phyloP scores from a whole-genome alignment of 495 filamentous ascomycete species.

The Staphylotrichum tortipilum region DNA sequence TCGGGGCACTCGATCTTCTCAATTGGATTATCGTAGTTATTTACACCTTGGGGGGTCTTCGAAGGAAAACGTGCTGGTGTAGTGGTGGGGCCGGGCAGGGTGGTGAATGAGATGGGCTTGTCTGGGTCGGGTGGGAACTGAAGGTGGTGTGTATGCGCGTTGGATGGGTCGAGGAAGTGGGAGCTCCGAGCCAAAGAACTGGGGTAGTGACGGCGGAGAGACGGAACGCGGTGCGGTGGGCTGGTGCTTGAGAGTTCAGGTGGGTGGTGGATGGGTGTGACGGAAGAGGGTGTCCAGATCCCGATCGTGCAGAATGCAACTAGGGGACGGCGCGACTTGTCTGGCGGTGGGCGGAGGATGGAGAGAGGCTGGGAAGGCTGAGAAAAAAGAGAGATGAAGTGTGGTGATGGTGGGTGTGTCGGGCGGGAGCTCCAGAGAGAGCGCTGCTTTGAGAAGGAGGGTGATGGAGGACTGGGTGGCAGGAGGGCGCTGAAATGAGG shows the following conservation, averaged over 20 bases:
- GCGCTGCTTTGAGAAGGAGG: background rate
- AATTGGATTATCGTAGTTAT: conserved; percentile 47
- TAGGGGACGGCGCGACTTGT: conserved; percentile 8
- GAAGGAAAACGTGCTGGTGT: conserved; percentile 90
- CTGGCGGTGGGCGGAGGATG: conserved; percentile 5
- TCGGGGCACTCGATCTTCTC: conserved; percentile 43
- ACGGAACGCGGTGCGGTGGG: conserved; percentile 16
- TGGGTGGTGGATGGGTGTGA: conserved; percentile 14
- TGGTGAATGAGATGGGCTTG: conserved; percentile 13
- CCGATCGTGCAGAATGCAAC: conserved; percentile 10
- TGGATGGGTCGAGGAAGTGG: conserved; percentile 20
- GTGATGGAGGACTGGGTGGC: conserved; percentile 9
- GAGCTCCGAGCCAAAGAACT: conserved; percentile 9
- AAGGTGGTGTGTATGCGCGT: conserved; percentile 8
- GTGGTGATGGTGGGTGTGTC: conserved; percentile 11
- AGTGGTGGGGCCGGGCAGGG: conserved; percentile 30
- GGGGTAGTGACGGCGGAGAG: conserved; percentile 9
- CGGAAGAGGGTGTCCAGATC: conserved; percentile 14
- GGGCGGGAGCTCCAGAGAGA: conserved; percentile 6
- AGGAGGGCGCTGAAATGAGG: conserved; percentile 16
- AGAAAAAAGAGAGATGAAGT: background rate
- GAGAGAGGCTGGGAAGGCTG: conserved; percentile 2
- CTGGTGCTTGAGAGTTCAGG: conserved; percentile 10
- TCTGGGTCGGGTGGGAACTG: conserved; percentile 22
- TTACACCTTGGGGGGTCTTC: conserved; percentile 75